Conservation (phyloP, 164 flowering plant genomes). For the Tinospora cordifolia region DNA sequence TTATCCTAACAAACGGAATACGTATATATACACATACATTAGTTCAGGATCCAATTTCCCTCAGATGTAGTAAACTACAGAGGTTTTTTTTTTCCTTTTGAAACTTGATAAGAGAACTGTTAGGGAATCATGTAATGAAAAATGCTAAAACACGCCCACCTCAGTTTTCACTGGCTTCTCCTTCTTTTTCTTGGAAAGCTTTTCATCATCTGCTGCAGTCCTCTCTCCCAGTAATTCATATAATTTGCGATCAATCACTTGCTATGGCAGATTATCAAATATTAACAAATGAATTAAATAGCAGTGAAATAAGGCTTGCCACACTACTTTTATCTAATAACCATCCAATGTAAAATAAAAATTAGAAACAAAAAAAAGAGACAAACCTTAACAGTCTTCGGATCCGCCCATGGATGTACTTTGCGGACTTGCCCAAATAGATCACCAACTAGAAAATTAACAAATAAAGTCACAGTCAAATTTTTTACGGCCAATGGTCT, state of each 20-base stretch:
- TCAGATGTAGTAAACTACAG: background rate
- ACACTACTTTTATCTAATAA: background rate
- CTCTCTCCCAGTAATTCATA: conserved; percentile 75
- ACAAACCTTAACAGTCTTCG: conserved; percentile 76
- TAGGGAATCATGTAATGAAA: background rate
- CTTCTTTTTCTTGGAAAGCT: conserved; percentile 70
- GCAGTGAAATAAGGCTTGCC: background rate
- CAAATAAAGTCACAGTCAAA: background rate
- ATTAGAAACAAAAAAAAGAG: background rate
- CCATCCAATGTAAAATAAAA: conserved; percentile 1
- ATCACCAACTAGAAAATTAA: conserved; percentile 56
- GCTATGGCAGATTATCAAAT: conserved; percentile 28
- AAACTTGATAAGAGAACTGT: too few species aligned
- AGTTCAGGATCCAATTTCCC: background rate
- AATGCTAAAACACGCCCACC: conserved; percentile 25
- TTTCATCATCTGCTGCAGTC: conserved; percentile 88
- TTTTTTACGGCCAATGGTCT: background rate
- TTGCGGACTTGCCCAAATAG: conserved; percentile 62
- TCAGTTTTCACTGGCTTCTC: conserved; percentile 74
- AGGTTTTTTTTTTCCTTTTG: too few species aligned
- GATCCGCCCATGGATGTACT: conserved; percentile 90
- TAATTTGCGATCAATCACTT: conserved; percentile 60
- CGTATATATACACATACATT: too few species aligned
- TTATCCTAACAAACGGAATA: conserved; percentile 32
- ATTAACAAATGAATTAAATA: conserved; percentile 8